Base-by-base conservation (phyloP, 352 stramenopile species). In the Globisporangium uncinulatum region DNA sequence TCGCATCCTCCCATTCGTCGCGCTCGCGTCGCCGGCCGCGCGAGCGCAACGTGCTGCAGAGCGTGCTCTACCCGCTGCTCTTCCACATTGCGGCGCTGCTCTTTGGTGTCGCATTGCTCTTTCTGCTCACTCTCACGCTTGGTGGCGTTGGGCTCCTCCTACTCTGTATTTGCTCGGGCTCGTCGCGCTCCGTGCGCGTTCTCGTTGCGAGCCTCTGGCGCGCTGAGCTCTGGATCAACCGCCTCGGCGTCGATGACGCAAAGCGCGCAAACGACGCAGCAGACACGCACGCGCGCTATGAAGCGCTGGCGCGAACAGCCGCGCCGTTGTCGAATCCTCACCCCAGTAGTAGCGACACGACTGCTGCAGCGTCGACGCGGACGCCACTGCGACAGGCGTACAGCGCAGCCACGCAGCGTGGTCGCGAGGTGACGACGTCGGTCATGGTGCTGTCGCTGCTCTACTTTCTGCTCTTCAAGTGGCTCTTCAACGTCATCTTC, bases 391-490 rank as follows among this genome's bases (percentile, higher is more conserved):
- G 43, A 48, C n/a, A 8, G 6, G 17, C 6, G 7, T 20, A 10
- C 17, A 19, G 17, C 2, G 17, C 17, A 0, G 6, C 32, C 14
- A 4, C 34, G 39, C 59, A 67, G 20, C 63, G 44, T 1, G 67
- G 68, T 1, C 65, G 65, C 13, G 76, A 87, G 51, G 73, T 89
- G 43, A 89, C 79, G 29, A 15, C 65, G 19, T 66, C 73, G 0
- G 79, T 86, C 39, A 87, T 89, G 79, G 31, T 81, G 51, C 62
- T 82, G 54, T 89, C 79, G 43, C 45, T 86, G 24, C 45, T 87
- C 15, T 89, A 89, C 58, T 89, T 89, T 29, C 37, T 89, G 55
- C 57, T 86, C 46, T 87, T 89, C 68, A 83, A 84, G 52, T 77
- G 71, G 60, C 36, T 85, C 14, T 66, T 89, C 49, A 74, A 86